A percentile compares a stretch with the other conserved stretches of the same genome.
phyloP scores from a whole-genome alignment of 108 stramenopile species.

The Nitzschia putrida region DNA sequence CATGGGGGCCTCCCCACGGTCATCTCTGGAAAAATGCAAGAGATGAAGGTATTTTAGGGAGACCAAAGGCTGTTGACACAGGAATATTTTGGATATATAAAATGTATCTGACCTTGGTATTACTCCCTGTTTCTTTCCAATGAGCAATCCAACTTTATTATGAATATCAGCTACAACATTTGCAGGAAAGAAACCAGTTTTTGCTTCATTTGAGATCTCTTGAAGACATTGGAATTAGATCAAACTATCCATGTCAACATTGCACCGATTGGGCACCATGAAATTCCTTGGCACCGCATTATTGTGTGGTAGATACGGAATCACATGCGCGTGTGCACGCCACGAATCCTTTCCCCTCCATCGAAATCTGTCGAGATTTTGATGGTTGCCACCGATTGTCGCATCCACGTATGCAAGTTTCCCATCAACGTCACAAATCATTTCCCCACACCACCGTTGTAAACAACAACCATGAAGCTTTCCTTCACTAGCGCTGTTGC shows the following conservation, averaged over 20 bases:
- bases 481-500: constrained; percentile 32
- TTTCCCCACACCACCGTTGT: neutral
- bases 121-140: too few species aligned
- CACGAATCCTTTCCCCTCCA: constrained; percentile 1
- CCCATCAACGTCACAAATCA: neutral
- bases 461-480: constrained; percentile 44
- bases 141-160: too few species aligned
- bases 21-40: constrained; percentile 81
- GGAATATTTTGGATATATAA: constrained; percentile 30
- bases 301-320: neutral
- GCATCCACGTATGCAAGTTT: neutral
- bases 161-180: too few species aligned
- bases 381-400: constrained; percentile 11
- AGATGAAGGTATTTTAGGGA: constrained; percentile 69
- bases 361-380: constrained; percentile 3
- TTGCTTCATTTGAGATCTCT: too few species aligned
- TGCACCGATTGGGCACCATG: neutral
- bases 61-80: constrained; percentile 36
- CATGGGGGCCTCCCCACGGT: constrained; percentile 52
- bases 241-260: too few species aligned
- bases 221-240: too few species aligned
- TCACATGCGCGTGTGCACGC: neutral
- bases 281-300: neutral
- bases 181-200: too few species aligned
- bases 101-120: too few species aligned